A percentile compares a stretch with the other conserved stretches of the same genome.
phyloP scores from a whole-genome alignment of 352 stramenopile genomes.

The Phytophthora capsici region DNA sequence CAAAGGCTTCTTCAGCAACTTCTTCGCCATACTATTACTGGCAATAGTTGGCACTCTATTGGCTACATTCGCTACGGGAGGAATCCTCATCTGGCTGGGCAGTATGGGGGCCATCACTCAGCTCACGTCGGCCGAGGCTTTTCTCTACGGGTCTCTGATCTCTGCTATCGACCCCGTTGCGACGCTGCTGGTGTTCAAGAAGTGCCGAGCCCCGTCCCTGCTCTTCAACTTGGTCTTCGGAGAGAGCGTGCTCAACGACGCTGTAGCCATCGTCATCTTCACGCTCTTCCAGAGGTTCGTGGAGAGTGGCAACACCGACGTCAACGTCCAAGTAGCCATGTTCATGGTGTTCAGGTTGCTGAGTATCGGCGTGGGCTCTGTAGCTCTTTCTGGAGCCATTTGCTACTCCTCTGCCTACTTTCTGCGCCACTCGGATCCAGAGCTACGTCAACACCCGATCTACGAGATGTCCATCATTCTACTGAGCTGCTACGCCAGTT shows the following conservation, averaged over 20 bases:
- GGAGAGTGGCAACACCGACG: conserved; percentile 50
- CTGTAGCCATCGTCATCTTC: conserved; percentile 88
- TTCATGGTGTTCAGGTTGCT: conserved; percentile 52
- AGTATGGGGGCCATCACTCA: conserved; percentile 57
- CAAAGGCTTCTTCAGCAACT: conserved; percentile 68
- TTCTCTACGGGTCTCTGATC: conserved; percentile 92
- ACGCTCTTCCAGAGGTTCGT: conserved; percentile 69
- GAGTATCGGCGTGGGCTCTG: conserved; percentile 57
- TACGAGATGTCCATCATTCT: conserved; percentile 84
- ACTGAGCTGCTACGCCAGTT: conserved; percentile 76
- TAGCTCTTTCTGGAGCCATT: conserved; percentile 52
- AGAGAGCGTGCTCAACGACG: conserved; percentile 92
- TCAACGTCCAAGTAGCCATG: conserved; percentile 40
- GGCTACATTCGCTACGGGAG: conserved; percentile 58
- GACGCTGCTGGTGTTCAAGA: conserved; percentile 92
- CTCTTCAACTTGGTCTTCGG: conserved; percentile 96
- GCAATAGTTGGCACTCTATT: conserved; percentile 57
- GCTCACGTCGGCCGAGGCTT: conserved; percentile 81
- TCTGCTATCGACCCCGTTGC: conserved; percentile 93
- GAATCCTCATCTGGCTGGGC: conserved; percentile 52
- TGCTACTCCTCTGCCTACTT: conserved; percentile 72
- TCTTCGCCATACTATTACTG: conserved; percentile 50
- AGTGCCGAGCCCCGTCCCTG: conserved; percentile 66
- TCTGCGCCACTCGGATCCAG: conserved; percentile 52
- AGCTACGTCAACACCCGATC: conserved; percentile 56